Conservation (phyloP, 306 rosid genomes). For the Cajanus cajan region DNA sequence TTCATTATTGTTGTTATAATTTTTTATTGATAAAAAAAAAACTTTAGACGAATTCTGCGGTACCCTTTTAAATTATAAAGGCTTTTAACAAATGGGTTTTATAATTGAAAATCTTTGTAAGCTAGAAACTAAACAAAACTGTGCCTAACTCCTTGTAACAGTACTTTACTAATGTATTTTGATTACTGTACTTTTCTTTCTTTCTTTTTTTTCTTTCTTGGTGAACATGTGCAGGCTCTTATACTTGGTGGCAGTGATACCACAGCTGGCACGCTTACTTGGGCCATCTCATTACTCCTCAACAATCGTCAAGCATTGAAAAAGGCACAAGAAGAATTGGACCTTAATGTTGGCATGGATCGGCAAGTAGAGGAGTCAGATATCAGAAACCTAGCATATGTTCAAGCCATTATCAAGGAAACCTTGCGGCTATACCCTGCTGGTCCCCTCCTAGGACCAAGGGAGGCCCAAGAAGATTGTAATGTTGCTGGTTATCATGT, state of each 20-base stretch:
- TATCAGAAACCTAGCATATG: constrained; percentile 35
- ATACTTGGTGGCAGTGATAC: constrained; percentile 61
- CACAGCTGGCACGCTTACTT: constrained; percentile 43
- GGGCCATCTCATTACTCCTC: constrained; percentile 60
- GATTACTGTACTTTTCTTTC: background rate
- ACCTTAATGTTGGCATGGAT: constrained; percentile 43
- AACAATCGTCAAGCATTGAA: constrained; percentile 36
- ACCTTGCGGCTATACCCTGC: constrained; percentile 55
- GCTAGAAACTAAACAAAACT: background rate
- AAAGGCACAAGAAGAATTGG: constrained; percentile 56
- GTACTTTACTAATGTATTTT: background rate
- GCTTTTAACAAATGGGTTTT: no score
- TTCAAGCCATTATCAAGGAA: constrained; percentile 57
- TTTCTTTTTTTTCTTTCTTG: background rate
- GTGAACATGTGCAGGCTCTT: constrained; percentile 32
- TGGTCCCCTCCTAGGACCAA: constrained; percentile 49
- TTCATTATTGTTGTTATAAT: no score
- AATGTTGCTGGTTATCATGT: constrained; percentile 45
- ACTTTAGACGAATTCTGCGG: no score
- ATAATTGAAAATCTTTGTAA: background rate
- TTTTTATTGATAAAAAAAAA: no score
- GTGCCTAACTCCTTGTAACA: background rate
- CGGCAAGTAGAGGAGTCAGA: constrained; percentile 54
- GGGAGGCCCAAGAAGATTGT: constrained; percentile 59
- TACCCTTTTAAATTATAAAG: no score